Percentiles rank a stretch among this genome's conserved stretches.
Evolutionary conservation across 768 basidiomycete species (phyloP).

Genomic region (Sporobolomyces phaffii): DNA sequence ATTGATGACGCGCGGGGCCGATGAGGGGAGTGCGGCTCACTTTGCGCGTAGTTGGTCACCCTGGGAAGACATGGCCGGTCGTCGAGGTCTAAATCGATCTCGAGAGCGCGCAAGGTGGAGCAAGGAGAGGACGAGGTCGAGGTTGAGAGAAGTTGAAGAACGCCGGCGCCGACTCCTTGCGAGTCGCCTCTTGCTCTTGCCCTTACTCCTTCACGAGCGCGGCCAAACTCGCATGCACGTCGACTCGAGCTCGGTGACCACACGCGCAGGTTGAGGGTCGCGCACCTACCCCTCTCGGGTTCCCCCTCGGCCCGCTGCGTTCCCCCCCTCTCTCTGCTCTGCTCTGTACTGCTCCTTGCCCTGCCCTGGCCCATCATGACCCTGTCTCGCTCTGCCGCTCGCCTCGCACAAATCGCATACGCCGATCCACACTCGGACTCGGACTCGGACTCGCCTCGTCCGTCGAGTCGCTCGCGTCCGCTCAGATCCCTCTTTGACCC

Average conservation of each 20-base stretch:
- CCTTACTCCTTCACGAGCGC: too few relatives aligned
- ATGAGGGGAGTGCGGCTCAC: neutral
- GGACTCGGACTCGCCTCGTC: too few relatives aligned
- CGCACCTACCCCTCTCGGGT: neutral
- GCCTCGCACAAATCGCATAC: neutral
- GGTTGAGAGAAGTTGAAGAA: neutral
- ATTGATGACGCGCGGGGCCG: conserved; percentile 3
- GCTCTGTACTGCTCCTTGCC: neutral
- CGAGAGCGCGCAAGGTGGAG: too few relatives aligned
- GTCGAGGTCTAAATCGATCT: neutral
- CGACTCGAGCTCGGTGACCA: neutral
- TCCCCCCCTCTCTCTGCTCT: neutral
- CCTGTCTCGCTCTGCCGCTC: neutral
- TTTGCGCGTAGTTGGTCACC: conserved; percentile 27
- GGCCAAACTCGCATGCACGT: too few relatives aligned
- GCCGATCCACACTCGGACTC: too few relatives aligned
- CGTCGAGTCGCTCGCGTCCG: too few relatives aligned
- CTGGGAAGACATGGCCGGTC: conserved; percentile 16
- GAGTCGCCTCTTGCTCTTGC: too few relatives aligned
- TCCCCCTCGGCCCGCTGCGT: neutral
- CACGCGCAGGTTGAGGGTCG: neutral
- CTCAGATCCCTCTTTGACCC: too few relatives aligned
- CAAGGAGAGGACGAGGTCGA: neutral
- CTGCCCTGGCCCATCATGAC: neutral
- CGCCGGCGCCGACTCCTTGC: too few relatives aligned